phyloP scores from a whole-genome alignment of 1,284 basidiomycete species.

The Sutorius eximius region DNA sequence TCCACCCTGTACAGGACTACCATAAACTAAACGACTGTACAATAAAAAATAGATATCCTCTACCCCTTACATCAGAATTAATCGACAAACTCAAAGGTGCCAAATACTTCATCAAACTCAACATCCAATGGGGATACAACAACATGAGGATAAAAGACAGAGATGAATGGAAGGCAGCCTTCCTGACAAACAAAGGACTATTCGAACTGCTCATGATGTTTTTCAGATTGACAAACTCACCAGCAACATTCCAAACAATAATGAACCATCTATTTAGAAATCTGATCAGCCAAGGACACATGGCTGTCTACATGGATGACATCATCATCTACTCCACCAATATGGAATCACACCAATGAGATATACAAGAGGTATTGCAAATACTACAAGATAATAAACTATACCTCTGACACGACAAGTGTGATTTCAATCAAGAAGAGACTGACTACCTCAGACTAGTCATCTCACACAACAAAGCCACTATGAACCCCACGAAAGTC shows the following conservation, averaged over 20 bases:
- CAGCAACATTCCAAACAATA: background rate
- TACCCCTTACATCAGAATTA: rapidly evolving
- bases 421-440: no score
- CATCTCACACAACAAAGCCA: background rate
- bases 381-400: no score
- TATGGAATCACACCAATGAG: no score
- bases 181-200: background rate
- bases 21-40: background rate
- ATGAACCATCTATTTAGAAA: background rate
- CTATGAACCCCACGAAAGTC: background rate
- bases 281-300: background rate
- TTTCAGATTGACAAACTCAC: background rate
- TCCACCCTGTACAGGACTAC: background rate
- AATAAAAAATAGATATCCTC: background rate
- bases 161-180: conserved; percentile 1
- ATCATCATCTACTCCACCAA: no score
- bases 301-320: background rate
- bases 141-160: background rate
- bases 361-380: no score
- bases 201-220: conserved; percentile 2
- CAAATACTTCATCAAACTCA: background rate
- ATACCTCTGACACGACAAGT: no score
- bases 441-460: background rate
- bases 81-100: background rate
- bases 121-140: background rate